Percentiles rank a stretch among this genome's conserved stretches.
These are phyloP conservation scores for Trichoderma cornu-damae DNA, from an alignment of 2,329 filamentous ascomycete genomes.

Conservation along the genomic window DNA sequence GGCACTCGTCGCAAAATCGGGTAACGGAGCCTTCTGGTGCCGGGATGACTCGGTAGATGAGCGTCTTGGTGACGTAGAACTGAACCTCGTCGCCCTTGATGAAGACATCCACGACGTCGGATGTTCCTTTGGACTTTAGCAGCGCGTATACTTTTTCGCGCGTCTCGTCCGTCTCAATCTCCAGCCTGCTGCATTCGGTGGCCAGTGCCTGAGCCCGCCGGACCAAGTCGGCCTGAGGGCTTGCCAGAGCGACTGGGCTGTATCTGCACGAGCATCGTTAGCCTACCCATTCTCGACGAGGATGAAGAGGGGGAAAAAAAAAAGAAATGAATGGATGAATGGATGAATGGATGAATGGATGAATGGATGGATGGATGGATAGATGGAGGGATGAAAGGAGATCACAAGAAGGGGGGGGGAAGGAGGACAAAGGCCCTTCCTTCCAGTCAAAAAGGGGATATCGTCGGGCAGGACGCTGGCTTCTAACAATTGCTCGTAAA, in stretches of 20 bases:
- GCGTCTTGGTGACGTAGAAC: conserved; percentile 44
- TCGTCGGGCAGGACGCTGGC: not conserved
- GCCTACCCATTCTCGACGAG: not conserved
- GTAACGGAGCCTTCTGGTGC: conserved; percentile 38
- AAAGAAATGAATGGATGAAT: not conserved
- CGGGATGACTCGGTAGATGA: conserved; percentile 50
- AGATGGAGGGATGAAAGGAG: too few species aligned
- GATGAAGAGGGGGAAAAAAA: not conserved
- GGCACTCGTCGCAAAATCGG: conserved; percentile 46
- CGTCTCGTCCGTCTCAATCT: conserved; percentile 33
- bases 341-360: too few species aligned
- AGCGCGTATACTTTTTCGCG: conserved; percentile 35
- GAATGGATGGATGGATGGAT: too few species aligned
- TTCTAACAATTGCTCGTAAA: conserved; percentile 48
- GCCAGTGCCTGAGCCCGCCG: conserved; percentile 38
- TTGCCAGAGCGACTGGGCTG: conserved; percentile 42
- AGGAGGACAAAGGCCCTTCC: too few species aligned
- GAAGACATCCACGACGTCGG: conserved; percentile 40
- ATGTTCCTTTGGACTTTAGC: conserved; percentile 36
- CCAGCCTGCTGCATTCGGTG: conserved; percentile 35
- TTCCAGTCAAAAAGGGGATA: too few species aligned
- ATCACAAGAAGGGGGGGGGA: too few species aligned
- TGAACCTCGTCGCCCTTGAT: conserved; percentile 45
- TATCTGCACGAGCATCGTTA: conserved; percentile 37
- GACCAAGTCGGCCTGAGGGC: conserved; percentile 37